Percentiles rank a stretch among this genome's conserved stretches.
phyloP scores from a whole-genome alignment of 331 rosid genomes.

The Arachis monticola region DNA sequence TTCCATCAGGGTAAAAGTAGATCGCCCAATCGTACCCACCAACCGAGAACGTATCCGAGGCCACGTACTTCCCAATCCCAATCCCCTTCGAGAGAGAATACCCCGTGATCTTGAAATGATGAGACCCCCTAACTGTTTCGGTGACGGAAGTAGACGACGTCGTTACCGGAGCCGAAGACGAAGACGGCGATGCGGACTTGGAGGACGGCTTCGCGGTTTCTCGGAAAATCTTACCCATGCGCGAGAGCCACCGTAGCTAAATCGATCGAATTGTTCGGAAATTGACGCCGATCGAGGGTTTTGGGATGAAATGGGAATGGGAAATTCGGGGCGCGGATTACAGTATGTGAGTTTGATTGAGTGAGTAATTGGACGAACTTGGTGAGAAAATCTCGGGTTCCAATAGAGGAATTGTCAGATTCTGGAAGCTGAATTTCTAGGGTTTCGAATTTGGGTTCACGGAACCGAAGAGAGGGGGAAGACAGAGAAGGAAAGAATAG shows the following conservation, averaged over 20 bases:
- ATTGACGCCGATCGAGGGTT: neutral
- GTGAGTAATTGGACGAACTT: neutral
- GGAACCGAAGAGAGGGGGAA: neutral
- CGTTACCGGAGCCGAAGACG: slow-evolving; percentile 56
- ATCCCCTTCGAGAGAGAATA: slow-evolving; percentile 77
- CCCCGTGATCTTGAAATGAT: slow-evolving; percentile 78
- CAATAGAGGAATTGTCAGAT: slow-evolving; percentile 33
- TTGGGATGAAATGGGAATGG: neutral
- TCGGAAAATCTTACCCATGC: slow-evolving; percentile 67
- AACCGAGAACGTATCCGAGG: slow-evolving; percentile 75
- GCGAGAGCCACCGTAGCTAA: slow-evolving; percentile 46
- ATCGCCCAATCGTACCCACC: slow-evolving; percentile 94
- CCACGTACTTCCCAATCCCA: slow-evolving; percentile 77
- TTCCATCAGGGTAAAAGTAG: slow-evolving; percentile 88
- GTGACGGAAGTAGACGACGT: slow-evolving; percentile 73
- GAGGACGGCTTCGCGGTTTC: slow-evolving; percentile 67
- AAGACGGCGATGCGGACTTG: slow-evolving; percentile 48
- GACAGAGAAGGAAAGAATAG: no score
- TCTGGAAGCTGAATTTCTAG: slow-evolving; percentile 44
- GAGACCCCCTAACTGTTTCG: slow-evolving; percentile 73
- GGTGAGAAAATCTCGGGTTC: slow-evolving; percentile 60
- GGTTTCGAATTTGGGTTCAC: slow-evolving; percentile 23
- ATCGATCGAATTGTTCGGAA: slow-evolving; percentile 13
- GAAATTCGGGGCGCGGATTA: neutral
- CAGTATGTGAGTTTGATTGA: slow-evolving; percentile 6